phyloP scores from a whole-genome alignment of 352 stramenopile genomes.

The Peronospora tabacina region DNA sequence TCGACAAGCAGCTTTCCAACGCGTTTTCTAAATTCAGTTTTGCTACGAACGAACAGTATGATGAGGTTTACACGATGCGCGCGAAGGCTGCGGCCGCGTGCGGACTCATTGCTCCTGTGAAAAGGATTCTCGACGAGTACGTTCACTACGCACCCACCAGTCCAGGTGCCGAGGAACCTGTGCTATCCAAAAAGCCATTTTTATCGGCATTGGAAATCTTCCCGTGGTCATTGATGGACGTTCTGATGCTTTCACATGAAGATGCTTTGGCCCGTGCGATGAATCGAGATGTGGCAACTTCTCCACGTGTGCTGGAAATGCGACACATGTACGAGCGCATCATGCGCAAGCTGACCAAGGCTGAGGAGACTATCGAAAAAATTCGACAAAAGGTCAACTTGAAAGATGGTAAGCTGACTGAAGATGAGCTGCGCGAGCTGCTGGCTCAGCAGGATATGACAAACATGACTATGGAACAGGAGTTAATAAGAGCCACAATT shows the following conservation, averaged over 20 bases:
- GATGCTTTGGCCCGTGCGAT: slow-evolving; percentile 32
- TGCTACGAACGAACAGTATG: slow-evolving; percentile 33
- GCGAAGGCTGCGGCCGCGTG: slow-evolving; percentile 50
- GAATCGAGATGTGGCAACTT: slow-evolving; percentile 35
- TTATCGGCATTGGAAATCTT: slow-evolving; percentile 47
- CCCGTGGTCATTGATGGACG: slow-evolving; percentile 43
- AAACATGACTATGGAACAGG: slow-evolving; percentile 17
- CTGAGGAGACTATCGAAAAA: slow-evolving; percentile 13
- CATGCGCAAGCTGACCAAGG: slow-evolving; percentile 21
- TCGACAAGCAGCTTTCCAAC: slow-evolving; percentile 49
- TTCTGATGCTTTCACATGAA: slow-evolving; percentile 41
- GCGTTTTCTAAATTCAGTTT: slow-evolving; percentile 51
- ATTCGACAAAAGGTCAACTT: slow-evolving; percentile 14
- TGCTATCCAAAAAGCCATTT: slow-evolving; percentile 28
- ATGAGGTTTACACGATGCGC: slow-evolving; percentile 51
- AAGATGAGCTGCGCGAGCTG: slow-evolving; percentile 20
- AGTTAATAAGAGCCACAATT: slow-evolving; percentile 28
- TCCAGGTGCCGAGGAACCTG: slow-evolving; percentile 22
- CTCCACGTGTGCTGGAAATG: slow-evolving; percentile 41
- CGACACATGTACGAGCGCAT: slow-evolving; percentile 35
- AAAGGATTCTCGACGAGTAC: slow-evolving; percentile 60
- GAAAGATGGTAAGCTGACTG: slow-evolving; percentile 14
- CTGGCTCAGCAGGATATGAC: slow-evolving; percentile 18
- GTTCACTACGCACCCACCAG: slow-evolving; percentile 21
- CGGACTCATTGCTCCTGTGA: slow-evolving; percentile 34